Base-by-base conservation (phyloP, 2,329 filamentous ascomycete genomes). In the Penicillium rolfsii region DNA sequence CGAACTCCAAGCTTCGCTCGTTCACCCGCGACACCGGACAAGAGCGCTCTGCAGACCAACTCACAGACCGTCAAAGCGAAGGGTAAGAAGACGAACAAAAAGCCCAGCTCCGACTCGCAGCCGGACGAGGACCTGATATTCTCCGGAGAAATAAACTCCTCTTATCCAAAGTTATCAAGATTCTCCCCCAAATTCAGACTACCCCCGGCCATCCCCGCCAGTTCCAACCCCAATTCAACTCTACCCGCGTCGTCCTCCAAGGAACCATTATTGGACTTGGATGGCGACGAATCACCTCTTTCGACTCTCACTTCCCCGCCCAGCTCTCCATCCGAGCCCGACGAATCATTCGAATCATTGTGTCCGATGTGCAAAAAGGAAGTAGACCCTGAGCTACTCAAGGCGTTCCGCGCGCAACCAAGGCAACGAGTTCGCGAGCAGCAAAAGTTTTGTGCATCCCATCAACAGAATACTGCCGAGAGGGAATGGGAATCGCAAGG, bases 321-420 rank as follows among this genome's bases (percentile, higher is more conserved):
- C n/a, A 75, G 76, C 63, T 74, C 71, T 2, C 63, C 66, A 5
- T 63, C 64, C 6, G 57, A 70, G 12, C 60, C 19, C 35, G 43
- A 24, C 9, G 53, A 46, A 22, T 64, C 33, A 53, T 55, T 46
- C 19, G 60, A 16, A 54, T 70, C 81, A 11, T 67, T 79, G 24
- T 94, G 91, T 70, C 88, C 89, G 1, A 85, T 91, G 78, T 94
- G 91, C 72, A 82, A 85, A 14, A 79, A 84, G 46, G 69, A 79
- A 2, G 86, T 93, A 5, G 82, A 87, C 55, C 75, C 78, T 9
- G 76, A 77, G 0, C 75, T 85, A 1, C 79, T 91, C n/a, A 75
- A 82, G 55, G 77, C 79, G 2, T 86, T 86, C 67, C 80, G 81
- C 9, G 58, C 69, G 5, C 71, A 73, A 40, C 67, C 73, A 2